Percentiles rank a stretch among this genome's conserved stretches.
phyloP scores from a whole-genome alignment of 2,329 filamentous ascomycete genomes.

The Cercospora sojina region DNA sequence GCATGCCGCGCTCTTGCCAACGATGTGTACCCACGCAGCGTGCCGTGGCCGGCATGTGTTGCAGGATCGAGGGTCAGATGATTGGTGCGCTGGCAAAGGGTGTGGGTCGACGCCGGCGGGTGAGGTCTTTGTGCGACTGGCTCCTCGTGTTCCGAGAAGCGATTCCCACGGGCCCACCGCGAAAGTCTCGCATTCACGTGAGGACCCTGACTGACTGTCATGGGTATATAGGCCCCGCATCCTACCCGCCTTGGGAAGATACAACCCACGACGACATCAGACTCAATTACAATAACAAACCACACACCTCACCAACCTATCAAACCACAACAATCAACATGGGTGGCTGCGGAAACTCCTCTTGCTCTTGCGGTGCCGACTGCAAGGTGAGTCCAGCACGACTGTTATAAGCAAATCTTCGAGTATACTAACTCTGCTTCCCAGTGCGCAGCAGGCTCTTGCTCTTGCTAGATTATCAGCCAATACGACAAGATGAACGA shows the following conservation, averaged over 20 bases:
- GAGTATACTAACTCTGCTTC: background rate
- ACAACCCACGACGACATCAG: conserved; percentile 7
- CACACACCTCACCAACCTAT: background rate
- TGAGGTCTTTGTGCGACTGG: conserved; percentile 16
- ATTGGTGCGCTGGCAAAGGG: conserved; percentile 9
- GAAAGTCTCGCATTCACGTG: background rate
- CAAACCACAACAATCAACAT: conserved; percentile 28
- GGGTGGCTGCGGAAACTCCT: conserved; percentile 38
- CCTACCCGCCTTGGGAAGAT: conserved; percentile 3
- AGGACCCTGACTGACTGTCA: background rate
- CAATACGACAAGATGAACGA: conserved; percentile 9
- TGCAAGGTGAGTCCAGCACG: conserved; percentile 10
- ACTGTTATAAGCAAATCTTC: background rate
- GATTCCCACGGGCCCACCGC: background rate
- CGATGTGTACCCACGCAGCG: conserved; percentile 9
- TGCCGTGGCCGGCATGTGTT: conserved; percentile 5
- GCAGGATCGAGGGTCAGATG: background rate
- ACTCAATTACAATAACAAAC: background rate
- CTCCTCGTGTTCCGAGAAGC: background rate
- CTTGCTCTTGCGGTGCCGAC: conserved; percentile 36
- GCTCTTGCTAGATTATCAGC: conserved; percentile 27
- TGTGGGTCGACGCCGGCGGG: conserved; percentile 4
- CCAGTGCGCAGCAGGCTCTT: conserved; percentile 32
- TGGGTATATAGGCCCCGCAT: conserved; percentile 8
- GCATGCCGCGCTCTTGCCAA: conserved; percentile 9